Percentiles rank a stretch among this genome's conserved stretches.
Conservation (phyloP, 2,329 filamentous ascomycete species). For the Colletotrichum sp. region DNA sequence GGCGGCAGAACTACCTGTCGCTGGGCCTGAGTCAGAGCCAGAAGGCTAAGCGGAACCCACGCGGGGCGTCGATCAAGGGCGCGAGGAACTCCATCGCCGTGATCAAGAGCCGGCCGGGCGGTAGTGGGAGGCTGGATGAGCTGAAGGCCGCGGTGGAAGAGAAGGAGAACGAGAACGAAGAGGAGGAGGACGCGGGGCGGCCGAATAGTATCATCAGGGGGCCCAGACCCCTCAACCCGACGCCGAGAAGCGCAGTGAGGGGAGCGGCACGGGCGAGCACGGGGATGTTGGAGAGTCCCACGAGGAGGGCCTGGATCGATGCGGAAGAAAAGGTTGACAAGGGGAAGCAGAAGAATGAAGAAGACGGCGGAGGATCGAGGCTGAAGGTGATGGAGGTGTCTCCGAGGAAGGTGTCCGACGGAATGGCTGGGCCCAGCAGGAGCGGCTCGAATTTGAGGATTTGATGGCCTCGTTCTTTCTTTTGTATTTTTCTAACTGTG, state of each 20-base stretch:
- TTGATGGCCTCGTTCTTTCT: slow-evolving; percentile 24
- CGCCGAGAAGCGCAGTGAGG: slow-evolving; percentile 3
- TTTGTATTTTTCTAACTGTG: neutral
- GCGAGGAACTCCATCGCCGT: slow-evolving; percentile 7
- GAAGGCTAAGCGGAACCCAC: slow-evolving; percentile 1
- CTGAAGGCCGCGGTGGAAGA: slow-evolving; percentile 3
- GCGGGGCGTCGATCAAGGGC: neutral
- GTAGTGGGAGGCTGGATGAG: neutral
- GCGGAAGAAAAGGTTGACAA: neutral
- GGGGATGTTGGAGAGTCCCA: neutral
- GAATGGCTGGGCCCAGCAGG: slow-evolving; percentile 22
- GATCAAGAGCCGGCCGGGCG: neutral
- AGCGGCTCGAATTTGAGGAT: slow-evolving; percentile 28
- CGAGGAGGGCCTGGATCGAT: neutral
- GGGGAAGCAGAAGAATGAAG: slow-evolving; percentile 19
- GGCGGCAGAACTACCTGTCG: slow-evolving; percentile 50
- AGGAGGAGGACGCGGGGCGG: slow-evolving; percentile 1
- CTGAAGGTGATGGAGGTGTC: slow-evolving; percentile 50
- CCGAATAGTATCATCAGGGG: neutral
- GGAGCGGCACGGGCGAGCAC: neutral
- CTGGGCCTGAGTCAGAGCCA: slow-evolving; percentile 29
- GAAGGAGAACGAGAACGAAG: slow-evolving; percentile 1
- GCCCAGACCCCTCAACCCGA: neutral
- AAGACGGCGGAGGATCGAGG: slow-evolving; percentile 40
- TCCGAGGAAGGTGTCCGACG: slow-evolving; percentile 42